phyloP scores from a whole-genome alignment of 257 asterid species.

The Solanum lycopersicoides region DNA sequence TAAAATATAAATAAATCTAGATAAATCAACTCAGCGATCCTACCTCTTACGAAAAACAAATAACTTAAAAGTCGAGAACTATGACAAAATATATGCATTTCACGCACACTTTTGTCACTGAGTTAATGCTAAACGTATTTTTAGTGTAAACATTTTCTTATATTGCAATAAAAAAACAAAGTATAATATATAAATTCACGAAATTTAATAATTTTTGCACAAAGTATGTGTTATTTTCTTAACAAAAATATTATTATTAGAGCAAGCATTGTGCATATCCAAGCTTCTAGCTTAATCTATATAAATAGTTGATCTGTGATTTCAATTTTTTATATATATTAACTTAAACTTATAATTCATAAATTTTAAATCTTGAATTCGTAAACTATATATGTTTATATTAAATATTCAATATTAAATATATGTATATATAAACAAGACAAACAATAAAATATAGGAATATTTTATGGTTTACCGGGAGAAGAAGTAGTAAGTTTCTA shows the following conservation, averaged over 20 bases:
- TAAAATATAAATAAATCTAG: background rate
- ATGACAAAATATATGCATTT: background rate
- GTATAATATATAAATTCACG: background rate
- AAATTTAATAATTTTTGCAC: background rate
- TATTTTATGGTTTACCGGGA: constrained; percentile 1
- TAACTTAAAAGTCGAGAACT: background rate
- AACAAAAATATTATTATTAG: background rate
- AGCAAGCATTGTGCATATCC: background rate
- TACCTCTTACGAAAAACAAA: background rate
- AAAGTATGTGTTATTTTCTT: background rate
- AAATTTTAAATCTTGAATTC: background rate
- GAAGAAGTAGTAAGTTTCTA: background rate
- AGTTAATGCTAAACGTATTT: background rate
- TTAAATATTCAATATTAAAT: background rate
- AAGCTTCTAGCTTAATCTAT: background rate
- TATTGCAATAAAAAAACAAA: background rate
- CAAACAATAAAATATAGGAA: background rate
- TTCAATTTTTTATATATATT: background rate
- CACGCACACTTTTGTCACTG: background rate
- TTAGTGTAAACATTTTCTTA: background rate
- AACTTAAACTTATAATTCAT: background rate
- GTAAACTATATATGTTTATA: background rate
- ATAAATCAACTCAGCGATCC: background rate
- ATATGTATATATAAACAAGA: background rate
- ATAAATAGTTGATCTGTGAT: background rate